phyloP scores from a whole-genome alignment of 2,329 filamentous ascomycete genomes.

The Calonectria naviculata region DNA sequence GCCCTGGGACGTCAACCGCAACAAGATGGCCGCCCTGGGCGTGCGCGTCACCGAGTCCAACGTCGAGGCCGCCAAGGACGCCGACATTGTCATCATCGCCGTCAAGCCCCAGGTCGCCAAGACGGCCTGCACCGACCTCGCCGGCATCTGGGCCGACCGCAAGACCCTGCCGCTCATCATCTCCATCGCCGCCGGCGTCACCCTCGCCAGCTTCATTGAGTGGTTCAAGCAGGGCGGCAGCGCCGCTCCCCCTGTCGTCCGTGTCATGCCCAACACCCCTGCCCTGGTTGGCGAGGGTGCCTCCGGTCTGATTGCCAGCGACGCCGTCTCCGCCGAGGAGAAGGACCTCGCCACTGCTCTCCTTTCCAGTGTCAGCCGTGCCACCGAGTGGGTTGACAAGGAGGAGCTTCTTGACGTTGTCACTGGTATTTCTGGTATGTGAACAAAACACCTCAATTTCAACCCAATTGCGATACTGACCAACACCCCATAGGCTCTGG shows the following conservation, averaged over 20 bases:
- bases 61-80: conserved; percentile 54
- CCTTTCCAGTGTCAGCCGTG: conserved; percentile 58
- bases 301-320: conserved; percentile 57
- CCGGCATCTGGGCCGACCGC: conserved; percentile 48
- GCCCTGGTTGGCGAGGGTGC: conserved; percentile 63
- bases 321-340: conserved; percentile 54
- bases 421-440: conserved; percentile 59
- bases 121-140: conserved; percentile 59
- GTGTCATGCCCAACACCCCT: conserved; percentile 65
- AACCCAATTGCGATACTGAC: neutral
- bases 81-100: conserved; percentile 60
- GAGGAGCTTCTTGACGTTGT: conserved; percentile 63
- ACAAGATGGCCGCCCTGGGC: conserved; percentile 58
- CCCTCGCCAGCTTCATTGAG: conserved; percentile 53
- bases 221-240: conserved; percentile 55
- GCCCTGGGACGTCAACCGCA: conserved; percentile 64
- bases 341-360: conserved; percentile 54
- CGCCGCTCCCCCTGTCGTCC: conserved; percentile 55
- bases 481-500: conserved; percentile 52
- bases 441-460: neutral
- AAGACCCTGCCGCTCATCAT: conserved; percentile 55
- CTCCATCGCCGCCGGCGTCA: conserved; percentile 62
- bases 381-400: conserved; percentile 60
- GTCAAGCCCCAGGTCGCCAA: conserved; percentile 64
- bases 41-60: conserved; percentile 60